A percentile compares a stretch with the other conserved stretches of the same genome.
phyloP scores from a whole-genome alignment of 2,329 filamentous ascomycete genomes.

The Rhynchosporium agropyri region DNA sequence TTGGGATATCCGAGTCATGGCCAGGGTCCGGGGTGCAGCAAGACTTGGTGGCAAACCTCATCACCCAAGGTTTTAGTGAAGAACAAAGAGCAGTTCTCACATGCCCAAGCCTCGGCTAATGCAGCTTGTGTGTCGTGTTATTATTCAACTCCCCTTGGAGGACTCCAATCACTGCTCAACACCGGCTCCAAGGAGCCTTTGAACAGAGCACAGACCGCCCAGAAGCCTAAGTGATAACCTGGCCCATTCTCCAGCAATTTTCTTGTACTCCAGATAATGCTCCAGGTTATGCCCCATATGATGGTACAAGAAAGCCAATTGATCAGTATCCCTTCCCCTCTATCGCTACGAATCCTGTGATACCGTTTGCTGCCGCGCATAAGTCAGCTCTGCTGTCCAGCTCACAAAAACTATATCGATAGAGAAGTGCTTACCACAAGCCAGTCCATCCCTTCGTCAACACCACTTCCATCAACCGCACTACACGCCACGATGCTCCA shows the following conservation, averaged over 20 bases:
- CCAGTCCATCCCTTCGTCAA: conserved; percentile 99
- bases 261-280: conserved; percentile 11
- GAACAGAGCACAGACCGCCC: conserved; percentile 9
- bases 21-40: neutral
- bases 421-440: conserved; percentile 57
- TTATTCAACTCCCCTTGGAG: neutral
- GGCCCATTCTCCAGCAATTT: neutral
- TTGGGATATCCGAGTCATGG: neutral
- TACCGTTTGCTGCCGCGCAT: conserved; percentile 41
- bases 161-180: neutral
- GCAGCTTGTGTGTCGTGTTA: conserved; percentile 16
- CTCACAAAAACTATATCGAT: neutral
- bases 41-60: neutral
- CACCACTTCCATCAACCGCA: conserved; percentile 91
- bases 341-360: conserved; percentile 29
- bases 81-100: conserved; percentile 6
- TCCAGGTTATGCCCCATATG: neutral
- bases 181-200: neutral
- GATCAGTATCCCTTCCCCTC: neutral
- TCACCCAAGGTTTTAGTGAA: neutral
- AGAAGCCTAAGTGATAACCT: conserved; percentile 2
- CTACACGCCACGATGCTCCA: conserved; percentile 99
- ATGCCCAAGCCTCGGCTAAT: conserved; percentile 12
- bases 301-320: conserved; percentile 16
- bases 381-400: conserved; percentile 22